phyloP scores from a whole-genome alignment of 2,329 filamentous ascomycete genomes.

The Cladobotryum mycophilum region DNA sequence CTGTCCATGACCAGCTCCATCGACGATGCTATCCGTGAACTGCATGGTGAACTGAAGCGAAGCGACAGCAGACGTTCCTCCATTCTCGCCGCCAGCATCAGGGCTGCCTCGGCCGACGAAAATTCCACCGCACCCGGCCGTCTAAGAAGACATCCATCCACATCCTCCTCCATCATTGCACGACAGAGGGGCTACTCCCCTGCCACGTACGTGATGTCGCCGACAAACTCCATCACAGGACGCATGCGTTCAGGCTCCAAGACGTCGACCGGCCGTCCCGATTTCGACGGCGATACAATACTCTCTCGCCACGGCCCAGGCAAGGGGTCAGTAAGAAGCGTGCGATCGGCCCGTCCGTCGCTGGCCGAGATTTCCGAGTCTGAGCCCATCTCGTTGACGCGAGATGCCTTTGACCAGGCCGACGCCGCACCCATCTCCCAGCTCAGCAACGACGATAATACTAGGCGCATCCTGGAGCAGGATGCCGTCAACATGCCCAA shows the following conservation, averaged over 20 bases:
- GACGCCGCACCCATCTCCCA: conserved; percentile 37
- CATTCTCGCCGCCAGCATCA: conserved; percentile 45
- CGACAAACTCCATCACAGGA: conserved; percentile 54
- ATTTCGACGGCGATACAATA: conserved; percentile 34
- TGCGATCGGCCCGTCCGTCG: conserved; percentile 43
- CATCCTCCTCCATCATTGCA: conserved; percentile 59
- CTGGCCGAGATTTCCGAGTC: conserved; percentile 53
- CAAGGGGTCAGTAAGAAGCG: conserved; percentile 47
- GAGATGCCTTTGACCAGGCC: conserved; percentile 48
- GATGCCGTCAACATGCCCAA: conserved; percentile 25
- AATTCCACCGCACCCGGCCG: conserved; percentile 19
- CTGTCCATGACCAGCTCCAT: conserved; percentile 70
- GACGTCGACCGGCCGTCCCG: conserved; percentile 36
- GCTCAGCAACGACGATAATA: conserved; percentile 18
- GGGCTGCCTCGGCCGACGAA: conserved; percentile 27
- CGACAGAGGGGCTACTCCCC: conserved; percentile 66
- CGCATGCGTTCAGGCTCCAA: conserved; percentile 51
- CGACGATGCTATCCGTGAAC: conserved; percentile 68
- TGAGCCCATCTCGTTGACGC: conserved; percentile 45
- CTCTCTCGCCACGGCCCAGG: conserved; percentile 48
- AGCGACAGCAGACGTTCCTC: conserved; percentile 62
- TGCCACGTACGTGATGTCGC: conserved; percentile 61
- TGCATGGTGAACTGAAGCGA: conserved; percentile 65
- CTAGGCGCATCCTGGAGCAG: conserved; percentile 21
- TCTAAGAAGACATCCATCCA: conserved; percentile 40